Base-by-base conservation (phyloP, 23 red algal species). In the Gracilaria gracilis region DNA sequence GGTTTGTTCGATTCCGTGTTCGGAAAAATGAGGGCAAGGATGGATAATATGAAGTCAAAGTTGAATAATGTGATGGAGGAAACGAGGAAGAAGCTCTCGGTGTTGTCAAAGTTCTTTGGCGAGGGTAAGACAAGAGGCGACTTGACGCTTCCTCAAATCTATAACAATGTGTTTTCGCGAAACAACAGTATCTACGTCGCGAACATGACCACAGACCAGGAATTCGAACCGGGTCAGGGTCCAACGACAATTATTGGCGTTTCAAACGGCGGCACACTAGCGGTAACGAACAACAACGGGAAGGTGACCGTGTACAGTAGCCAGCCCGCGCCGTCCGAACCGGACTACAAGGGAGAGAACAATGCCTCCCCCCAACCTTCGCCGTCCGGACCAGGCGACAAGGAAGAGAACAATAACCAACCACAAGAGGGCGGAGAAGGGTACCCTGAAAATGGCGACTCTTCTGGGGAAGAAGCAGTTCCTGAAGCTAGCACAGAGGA, bases 141-240 rank as follows among this genome's bases (percentile, higher is more conserved):
- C 71, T 19, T 88, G 1, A 75, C 48, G 27, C 66, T 88, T 7
- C 84, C 84, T 42, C 28, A 88, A 58, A 88, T 88, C 54, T 75
- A 73, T 28, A 88, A 75, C 49, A 69, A 59, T 21, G 71, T 75
- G 49, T 88, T 88, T 64, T 88, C 84, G 44, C 84, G 84, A 31
- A 88, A 77, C 46, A 88, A 88, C 48, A 40, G 58, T 58, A 88
- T 88, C 54, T 55, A 19, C 33, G 65, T 88, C 6, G 46, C 70
- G 47, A 88, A 75, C 70, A 53, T 42, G 53, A 72, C 27, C 33
- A 65, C 53, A 24, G 24, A 57, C 1, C 14, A 37, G 2, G 21
- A 59, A 34, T 39, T 62, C 24, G 51, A 34, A 48, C 28, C 23
- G 44, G 61, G 61, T 42, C 27, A 71, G 4, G 81, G 81, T 31